phyloP scores from a whole-genome alignment of 305 asterid species.

The Petunia hybrid region DNA sequence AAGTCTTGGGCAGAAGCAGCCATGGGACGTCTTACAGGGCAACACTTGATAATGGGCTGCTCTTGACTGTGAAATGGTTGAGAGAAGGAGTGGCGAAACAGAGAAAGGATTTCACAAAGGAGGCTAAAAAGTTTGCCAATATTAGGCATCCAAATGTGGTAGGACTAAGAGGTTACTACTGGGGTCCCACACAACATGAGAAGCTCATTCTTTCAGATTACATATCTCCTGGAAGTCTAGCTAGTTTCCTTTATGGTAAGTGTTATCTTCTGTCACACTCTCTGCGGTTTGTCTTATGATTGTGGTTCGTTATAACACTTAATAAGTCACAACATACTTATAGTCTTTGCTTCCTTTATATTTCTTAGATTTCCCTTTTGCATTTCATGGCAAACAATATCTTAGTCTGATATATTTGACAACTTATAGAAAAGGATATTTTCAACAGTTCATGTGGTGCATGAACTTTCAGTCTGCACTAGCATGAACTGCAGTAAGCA shows the following conservation, averaged over 20 bases:
- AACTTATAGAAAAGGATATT: no score
- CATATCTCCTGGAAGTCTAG: conserved; percentile 93
- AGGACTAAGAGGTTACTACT: conserved; percentile 94
- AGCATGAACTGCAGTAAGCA: neutral
- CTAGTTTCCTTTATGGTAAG: conserved; percentile 90
- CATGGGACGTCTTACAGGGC: conserved; percentile 97
- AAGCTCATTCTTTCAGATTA: conserved; percentile 96
- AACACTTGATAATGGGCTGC: conserved; percentile 79
- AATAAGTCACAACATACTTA: neutral
- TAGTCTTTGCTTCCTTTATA: neutral
- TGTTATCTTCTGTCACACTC: conserved; percentile 24
- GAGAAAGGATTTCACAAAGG: conserved; percentile 95
- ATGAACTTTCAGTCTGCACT: neutral
- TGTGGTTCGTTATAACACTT: neutral
- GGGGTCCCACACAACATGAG: conserved; percentile 99
- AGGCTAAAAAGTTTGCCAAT: conserved; percentile 93
- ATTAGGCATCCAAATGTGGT: conserved; percentile 97
- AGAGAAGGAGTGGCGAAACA: conserved; percentile 99
- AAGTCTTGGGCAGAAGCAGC: conserved; percentile 97
- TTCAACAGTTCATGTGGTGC: conserved; percentile 17
- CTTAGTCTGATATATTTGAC: neutral
- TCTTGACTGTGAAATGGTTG: conserved; percentile 97
- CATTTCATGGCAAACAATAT: neutral
- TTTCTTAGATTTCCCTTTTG: neutral
- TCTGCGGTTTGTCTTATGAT: neutral